Percentiles rank a stretch among this genome's conserved stretches.
Evolutionary conservation across 352 stramenopile species (phyloP).

Genomic region (Globisporangium barbulae): DNA sequence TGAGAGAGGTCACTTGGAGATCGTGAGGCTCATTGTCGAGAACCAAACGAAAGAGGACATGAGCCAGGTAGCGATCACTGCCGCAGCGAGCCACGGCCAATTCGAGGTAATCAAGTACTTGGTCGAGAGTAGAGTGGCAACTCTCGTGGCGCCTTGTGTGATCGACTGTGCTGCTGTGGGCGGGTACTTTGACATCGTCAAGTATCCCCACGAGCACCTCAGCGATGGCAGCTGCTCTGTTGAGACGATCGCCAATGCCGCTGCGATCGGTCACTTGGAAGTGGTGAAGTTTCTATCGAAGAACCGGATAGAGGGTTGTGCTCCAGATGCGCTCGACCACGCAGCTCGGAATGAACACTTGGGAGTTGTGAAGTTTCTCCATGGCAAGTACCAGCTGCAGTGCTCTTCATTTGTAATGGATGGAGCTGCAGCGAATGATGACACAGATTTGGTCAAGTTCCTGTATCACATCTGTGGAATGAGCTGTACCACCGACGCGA

Average conservation of each 20-base stretch:
- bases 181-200: too few relatives aligned
- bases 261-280: background rate
- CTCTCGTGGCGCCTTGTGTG: background rate
- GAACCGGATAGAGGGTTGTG: background rate
- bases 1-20: background rate
- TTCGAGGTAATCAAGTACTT: background rate
- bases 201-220: background rate
- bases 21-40: conserved; percentile 3
- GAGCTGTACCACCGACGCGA: background rate
- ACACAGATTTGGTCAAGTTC: background rate
- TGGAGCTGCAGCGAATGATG: background rate
- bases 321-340: background rate
- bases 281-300: background rate
- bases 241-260: background rate
- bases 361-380: background rate
- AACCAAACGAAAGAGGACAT: background rate
- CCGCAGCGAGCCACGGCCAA: too few relatives aligned
- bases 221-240: too few relatives aligned
- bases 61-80: background rate
- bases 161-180: background rate
- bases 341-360: background rate
- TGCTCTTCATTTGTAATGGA: background rate
- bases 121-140: too few relatives aligned
- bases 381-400: background rate
- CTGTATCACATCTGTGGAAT: background rate